Percentiles rank a stretch among this genome's conserved stretches.
phyloP scores from a whole-genome alignment of 331 rosid genomes.

The Quercus lobata region DNA sequence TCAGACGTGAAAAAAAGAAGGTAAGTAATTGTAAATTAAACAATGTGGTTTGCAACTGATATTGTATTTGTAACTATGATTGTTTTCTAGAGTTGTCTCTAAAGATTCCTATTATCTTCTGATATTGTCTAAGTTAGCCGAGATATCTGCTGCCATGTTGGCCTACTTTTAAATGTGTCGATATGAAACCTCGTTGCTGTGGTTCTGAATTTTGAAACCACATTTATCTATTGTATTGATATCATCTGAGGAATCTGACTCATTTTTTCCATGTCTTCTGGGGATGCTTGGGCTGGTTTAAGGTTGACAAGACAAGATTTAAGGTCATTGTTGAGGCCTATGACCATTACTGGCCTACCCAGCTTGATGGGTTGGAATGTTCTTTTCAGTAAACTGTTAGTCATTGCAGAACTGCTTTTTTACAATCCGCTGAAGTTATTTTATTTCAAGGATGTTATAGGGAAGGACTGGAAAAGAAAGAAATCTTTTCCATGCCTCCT shows the following conservation, averaged over 20 bases:
- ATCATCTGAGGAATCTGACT: not conserved
- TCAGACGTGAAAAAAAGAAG: constrained; percentile 94
- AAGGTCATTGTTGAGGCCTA: not conserved
- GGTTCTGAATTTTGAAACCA: not conserved
- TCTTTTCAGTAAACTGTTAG: not conserved
- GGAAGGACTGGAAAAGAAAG: not conserved
- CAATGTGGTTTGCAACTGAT: not conserved
- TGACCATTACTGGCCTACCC: not conserved
- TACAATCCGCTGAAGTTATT: not conserved
- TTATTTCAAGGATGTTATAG: not conserved
- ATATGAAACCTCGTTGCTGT: not conserved
- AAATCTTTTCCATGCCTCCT: not conserved
- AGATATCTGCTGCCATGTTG: not conserved
- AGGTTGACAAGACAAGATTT: not conserved
- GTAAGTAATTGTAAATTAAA: constrained; percentile 26
- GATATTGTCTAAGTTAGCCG: not conserved
- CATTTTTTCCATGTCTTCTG: not conserved
- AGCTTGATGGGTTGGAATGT: not conserved
- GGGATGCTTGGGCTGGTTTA: not conserved
- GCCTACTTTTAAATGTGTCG: not conserved
- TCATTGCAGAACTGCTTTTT: not conserved
- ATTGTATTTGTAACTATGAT: not conserved
- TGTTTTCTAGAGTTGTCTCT: not conserved
- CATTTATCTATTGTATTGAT: not conserved
- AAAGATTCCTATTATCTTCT: not conserved